Conservation (phyloP, 2,329 filamentous ascomycete species). For the Aspergillus puulaauensis region DNA sequence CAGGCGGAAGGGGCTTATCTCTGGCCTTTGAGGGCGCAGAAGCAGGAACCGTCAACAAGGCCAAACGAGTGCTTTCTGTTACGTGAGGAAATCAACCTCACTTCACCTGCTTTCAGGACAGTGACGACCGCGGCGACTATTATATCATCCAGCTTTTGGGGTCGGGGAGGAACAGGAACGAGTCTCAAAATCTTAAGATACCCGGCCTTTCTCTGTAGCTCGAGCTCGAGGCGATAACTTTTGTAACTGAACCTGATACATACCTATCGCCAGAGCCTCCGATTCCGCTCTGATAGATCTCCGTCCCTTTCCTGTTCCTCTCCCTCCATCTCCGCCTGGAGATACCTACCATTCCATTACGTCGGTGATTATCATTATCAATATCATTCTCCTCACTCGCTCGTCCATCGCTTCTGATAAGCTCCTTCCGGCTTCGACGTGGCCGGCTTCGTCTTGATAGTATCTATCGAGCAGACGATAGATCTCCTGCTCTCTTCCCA, state of each 20-base stretch:
- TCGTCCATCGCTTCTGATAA: conserved; percentile 22
- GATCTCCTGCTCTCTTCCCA: neutral
- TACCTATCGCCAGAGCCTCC: neutral
- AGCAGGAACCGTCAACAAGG: conserved; percentile 8
- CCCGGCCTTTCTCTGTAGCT: neutral
- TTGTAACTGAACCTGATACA: neutral
- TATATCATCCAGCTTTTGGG: neutral
- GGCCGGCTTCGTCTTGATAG: neutral
- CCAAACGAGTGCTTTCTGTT: conserved; percentile 19
- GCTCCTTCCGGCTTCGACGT: conserved; percentile 24
- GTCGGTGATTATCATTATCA: conserved; percentile 4
- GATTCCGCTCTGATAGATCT: conserved; percentile 1
- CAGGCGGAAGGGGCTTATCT: conserved; percentile 31
- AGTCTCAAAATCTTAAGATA: neutral
- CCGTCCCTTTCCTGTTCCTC: neutral
- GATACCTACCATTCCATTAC: neutral
- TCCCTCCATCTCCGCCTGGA: neutral
- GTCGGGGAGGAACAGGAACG: neutral
- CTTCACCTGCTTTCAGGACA: neutral
- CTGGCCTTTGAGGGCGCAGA: conserved; percentile 1
- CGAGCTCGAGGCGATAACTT: neutral
- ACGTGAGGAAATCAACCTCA: conserved; percentile 26
- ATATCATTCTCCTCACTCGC: neutral
- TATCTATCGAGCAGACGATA: neutral
- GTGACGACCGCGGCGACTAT: neutral